Base-by-base conservation (phyloP, 148 eudicot genomes). In the Rhododendron simsii region DNA sequence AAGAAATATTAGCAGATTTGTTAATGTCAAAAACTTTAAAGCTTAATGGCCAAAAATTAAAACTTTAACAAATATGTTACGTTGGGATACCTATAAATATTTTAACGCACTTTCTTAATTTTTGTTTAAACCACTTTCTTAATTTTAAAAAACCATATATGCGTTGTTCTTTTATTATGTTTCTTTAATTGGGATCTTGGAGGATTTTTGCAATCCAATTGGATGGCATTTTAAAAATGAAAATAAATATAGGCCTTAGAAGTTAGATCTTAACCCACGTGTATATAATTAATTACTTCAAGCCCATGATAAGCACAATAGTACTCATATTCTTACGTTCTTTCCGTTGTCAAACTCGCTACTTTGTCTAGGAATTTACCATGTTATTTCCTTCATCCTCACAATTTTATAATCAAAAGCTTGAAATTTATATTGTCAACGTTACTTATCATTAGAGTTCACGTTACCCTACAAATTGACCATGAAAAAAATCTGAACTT, bases 221-320 rank as follows among this genome's bases (percentile, higher is more conserved):
- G 65, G n/a, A 20, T 20, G 65, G 21, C 65, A 9, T 65, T 65
- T 65, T n/a, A 9, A 65, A n/a, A 26, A 65, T 65, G 30, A 65
- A 41, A 26, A n/a, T 65, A 26, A 65, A 65, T 63, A 6, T 23
- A 63, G 80, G 84, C 35, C 9, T 28, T 86, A 51, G 3, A 35
- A 35, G 37, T 35, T 35, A 35, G 73, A 86, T 86, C 87, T 81
- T 21, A 33, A 50, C 7, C 44, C 84, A 86, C 87, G 81, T 86
- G 87, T 30, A 37, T 37, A 4, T 10, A 51, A 47, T 47, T 47
- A 55, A 16, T 8, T 35, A 15, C 26, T 5, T 51, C 10, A 12
- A 47, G 20, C 37, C 21, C 13, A 23, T 65, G 7, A 6, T n/a
- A 14, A 28, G 74, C n/a, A 20, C 81, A 23, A 73, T 33, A 30